Evolutionary conservation across 306 rosid species (phyloP).

Genomic region (Arachis stenosperma): DNA sequence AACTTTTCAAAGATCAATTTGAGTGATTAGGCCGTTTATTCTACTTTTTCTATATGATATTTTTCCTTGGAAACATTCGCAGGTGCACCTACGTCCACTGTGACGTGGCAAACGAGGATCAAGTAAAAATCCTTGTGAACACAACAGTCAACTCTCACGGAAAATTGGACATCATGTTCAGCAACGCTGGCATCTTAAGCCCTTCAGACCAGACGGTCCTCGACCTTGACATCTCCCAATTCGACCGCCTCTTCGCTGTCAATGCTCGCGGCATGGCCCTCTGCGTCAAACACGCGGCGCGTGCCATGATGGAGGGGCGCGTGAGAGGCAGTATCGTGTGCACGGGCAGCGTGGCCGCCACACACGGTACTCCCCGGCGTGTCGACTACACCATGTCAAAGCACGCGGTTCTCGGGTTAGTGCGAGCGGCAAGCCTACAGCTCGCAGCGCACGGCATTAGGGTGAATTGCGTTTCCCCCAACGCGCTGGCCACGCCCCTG

Average conservation of each 20-base stretch:
- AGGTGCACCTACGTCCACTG: slow-evolving; percentile 55
- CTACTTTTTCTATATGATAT: background rate
- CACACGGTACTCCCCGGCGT: rapidly evolving
- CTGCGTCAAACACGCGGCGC: slow-evolving; percentile 66
- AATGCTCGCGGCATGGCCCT: slow-evolving; percentile 53
- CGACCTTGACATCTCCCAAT: slow-evolving; percentile 45
- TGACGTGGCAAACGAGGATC: slow-evolving; percentile 56
- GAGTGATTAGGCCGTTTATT: too few species aligned
- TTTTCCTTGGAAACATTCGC: background rate
- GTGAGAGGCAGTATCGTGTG: slow-evolving; percentile 64
- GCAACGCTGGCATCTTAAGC: slow-evolving; percentile 52
- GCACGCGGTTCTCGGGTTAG: slow-evolving; percentile 66
- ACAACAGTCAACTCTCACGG: slow-evolving; percentile 46
- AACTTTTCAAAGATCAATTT: too few species aligned
- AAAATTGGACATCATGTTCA: slow-evolving; percentile 61
- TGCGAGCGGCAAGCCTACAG: slow-evolving; percentile 51
- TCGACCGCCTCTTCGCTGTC: slow-evolving; percentile 45
- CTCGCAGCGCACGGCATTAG: slow-evolving; percentile 50
- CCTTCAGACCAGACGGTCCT: slow-evolving; percentile 39
- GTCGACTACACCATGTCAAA: slow-evolving; percentile 61
- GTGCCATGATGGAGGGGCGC: slow-evolving; percentile 49
- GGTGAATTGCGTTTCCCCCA: slow-evolving; percentile 67
- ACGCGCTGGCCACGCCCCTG: slow-evolving; percentile 44
- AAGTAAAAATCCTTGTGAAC: slow-evolving; percentile 46
- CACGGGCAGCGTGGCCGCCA: slow-evolving; percentile 53